These are phyloP conservation scores for Cymbopogon citratus DNA, from an alignment of 176 grass and related monocot genomes.

Conservation along the genomic window DNA sequence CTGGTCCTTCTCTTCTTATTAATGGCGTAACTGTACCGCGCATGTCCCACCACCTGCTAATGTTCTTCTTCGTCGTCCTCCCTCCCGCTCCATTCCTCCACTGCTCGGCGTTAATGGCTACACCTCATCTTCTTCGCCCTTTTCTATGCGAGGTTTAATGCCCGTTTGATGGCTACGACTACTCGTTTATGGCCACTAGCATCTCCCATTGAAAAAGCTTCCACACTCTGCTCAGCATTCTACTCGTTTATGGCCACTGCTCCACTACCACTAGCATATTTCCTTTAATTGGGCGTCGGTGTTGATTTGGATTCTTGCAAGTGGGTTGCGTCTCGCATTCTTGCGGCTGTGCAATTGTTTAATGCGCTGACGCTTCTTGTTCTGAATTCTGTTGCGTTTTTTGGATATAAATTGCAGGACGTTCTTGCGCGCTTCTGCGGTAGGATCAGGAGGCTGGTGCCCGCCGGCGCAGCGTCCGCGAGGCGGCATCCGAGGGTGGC, in stretches of 20 bases:
- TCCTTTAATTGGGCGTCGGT: neutral
- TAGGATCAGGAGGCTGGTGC: constrained; percentile 37
- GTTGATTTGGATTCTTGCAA: constrained; percentile 22
- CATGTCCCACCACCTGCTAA: constrained; percentile 22
- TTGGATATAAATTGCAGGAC: constrained; percentile 54
- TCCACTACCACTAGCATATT: no score
- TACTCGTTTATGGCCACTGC: no score
- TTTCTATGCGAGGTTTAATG: constrained; percentile 22
- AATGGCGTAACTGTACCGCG: constrained; percentile 28
- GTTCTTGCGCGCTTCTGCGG: constrained; percentile 57
- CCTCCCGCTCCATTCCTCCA: constrained; percentile 2
- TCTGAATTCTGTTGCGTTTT: constrained; percentile 16
- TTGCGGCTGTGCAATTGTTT: neutral
- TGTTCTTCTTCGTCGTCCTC: constrained; percentile 2
- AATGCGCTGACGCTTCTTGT: neutral
- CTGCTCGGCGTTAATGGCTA: constrained; percentile 33
- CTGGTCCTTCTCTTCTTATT: constrained; percentile 9
- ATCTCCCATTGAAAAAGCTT: neutral
- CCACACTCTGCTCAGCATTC: constrained; percentile 15
- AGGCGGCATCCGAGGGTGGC: constrained; percentile 36
- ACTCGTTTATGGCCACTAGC: neutral
- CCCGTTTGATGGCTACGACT: constrained; percentile 26
- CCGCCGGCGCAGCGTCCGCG: constrained; percentile 16
- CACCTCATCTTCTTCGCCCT: constrained; percentile 38
- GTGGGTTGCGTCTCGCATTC: constrained; percentile 18